Evolutionary conservation across 2,329 filamentous ascomycete genomes (phyloP), one percentile per base, ranked within the genome.

Genomic region (Fulvia fulva): DNA sequence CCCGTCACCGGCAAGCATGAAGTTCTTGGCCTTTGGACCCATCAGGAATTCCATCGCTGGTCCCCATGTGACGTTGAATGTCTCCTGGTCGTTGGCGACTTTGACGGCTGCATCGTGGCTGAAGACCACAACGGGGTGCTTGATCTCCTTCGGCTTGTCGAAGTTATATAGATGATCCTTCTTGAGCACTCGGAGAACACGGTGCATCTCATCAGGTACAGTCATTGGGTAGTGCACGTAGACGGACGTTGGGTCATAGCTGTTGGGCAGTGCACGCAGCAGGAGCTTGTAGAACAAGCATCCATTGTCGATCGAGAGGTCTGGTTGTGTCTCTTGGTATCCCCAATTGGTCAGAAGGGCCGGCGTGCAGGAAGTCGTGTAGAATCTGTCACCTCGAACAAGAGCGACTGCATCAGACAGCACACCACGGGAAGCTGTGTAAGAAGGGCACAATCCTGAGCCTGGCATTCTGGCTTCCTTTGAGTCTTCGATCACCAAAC

Each of bases 331-430:
- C 56, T 82, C 81, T 2, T 78, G 74, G 63, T 78, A 83, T 2
- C 74, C 74, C 73, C 73, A 76, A 53, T 73, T 75, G 22, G 74
- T 76, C 37, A 76, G 64, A 7, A 67, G 60, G 5, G 65, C 63
- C 1, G 73, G 70, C 5, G 70, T 74, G 58, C 72, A 75, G 9
- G 71, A 70, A 26, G 70, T 70, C 2, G 83, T 85, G 66, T 82
- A 81, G 73, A 86, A 86, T 4, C 83, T 75, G 64, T 86, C 84
- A 0, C 79, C 80, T 7, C 84, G 78, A 2, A 87, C 82, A 9
- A 86, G 75, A 0, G 80, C 79, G 1, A 85, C 77, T 3, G 84
- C 84, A 63, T 87, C 84, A 1, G 82, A 83, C 21, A 87, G 73
- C 9, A 86, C 78, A 41, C 82, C 81, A 47, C 80, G 76, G 1